phyloP scores from a whole-genome alignment of 1,284 basidiomycete genomes.

The Ceratobasidium sp. region DNA sequence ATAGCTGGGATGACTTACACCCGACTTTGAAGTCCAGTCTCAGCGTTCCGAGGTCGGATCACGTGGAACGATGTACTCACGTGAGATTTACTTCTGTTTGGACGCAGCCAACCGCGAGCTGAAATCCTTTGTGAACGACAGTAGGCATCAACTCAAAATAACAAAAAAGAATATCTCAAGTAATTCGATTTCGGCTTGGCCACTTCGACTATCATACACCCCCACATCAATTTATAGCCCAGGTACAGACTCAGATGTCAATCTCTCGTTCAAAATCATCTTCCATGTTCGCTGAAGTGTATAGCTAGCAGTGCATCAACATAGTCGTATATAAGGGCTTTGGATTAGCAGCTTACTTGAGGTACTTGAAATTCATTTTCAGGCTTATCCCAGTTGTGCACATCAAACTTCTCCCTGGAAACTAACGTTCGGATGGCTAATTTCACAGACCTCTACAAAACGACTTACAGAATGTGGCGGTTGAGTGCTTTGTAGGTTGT shows the following conservation, averaged over 20 bases:
- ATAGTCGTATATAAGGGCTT: not conserved
- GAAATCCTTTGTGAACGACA: not conserved
- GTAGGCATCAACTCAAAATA: no score
- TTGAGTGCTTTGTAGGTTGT: slow-evolving; percentile 9
- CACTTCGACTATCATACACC: not conserved
- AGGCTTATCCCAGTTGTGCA: not conserved
- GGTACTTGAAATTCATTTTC: slow-evolving; percentile 1
- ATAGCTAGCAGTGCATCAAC: not conserved
- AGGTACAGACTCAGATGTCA: not conserved
- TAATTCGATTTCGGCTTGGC: no score
- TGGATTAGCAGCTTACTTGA: not conserved
- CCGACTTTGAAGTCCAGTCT: slow-evolving; percentile 16
- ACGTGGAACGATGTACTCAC: no score
- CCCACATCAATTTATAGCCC: not conserved
- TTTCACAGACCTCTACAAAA: no score
- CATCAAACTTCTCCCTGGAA: not conserved
- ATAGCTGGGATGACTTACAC: slow-evolving; percentile 22
- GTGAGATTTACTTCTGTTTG: no score
- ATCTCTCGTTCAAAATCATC: not conserved
- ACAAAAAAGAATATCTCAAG: no score
- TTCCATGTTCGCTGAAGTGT: slow-evolving; percentile 2
- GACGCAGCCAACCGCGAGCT: no score
- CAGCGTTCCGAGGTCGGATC: slow-evolving; percentile 43
- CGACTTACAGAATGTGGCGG: not conserved
- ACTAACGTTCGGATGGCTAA: not conserved